phyloP scores from a whole-genome alignment of 2,329 filamentous ascomycete genomes.

The Arthrobotrys musiformis region DNA sequence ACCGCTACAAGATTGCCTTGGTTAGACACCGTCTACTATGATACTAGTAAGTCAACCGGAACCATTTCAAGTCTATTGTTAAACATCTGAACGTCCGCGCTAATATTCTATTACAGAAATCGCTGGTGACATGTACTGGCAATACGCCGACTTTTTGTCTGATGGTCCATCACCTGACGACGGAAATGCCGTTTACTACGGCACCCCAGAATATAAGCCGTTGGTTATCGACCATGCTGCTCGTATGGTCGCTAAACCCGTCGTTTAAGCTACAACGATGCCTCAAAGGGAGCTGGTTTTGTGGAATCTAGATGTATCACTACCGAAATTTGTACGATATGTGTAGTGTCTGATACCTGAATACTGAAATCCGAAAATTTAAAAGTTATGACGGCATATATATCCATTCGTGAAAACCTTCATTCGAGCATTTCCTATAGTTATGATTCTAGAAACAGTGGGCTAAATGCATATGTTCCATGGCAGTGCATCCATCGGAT shows the following conservation, averaged over 20 bases:
- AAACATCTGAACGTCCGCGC: background rate
- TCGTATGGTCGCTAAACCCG: slow-evolving; percentile 40
- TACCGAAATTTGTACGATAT: background rate
- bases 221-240: slow-evolving; percentile 52
- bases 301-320: background rate
- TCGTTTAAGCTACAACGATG: background rate
- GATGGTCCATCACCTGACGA: slow-evolving; percentile 44
- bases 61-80: background rate
- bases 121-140: slow-evolving; percentile 63
- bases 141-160: slow-evolving; percentile 57
- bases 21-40: slow-evolving; percentile 61
- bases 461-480: too few relatives aligned
- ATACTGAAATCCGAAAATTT: too few relatives aligned
- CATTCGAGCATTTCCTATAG: too few relatives aligned
- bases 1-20: slow-evolving; percentile 60
- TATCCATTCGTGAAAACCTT: too few relatives aligned
- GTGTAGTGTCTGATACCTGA: background rate
- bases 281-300: background rate
- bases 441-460: too few relatives aligned
- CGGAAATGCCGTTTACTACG: slow-evolving; percentile 50
- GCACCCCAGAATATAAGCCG: slow-evolving; percentile 41
- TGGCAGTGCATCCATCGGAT: too few relatives aligned
- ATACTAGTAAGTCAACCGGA: slow-evolving; percentile 57
- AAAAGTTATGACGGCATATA: too few relatives aligned
- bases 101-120: slow-evolving; percentile 55